phyloP scores from a whole-genome alignment of 2,329 filamentous ascomycete genomes.

The Periconia sp. region DNA sequence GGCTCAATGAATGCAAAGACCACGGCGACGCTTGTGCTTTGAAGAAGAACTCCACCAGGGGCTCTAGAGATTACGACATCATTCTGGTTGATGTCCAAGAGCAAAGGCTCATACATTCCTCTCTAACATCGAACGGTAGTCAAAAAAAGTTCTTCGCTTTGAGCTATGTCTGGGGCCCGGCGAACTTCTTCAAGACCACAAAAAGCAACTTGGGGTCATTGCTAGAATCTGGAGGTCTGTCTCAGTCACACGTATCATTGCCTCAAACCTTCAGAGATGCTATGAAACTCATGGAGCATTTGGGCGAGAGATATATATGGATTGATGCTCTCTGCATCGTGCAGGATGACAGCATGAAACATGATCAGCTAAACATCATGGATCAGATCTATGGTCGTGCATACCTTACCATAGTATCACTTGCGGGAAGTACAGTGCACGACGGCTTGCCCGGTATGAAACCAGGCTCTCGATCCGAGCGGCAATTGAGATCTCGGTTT shows the following conservation, averaged over 20 bases:
- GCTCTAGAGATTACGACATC: background rate
- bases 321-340: constrained; percentile 7
- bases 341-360: constrained; percentile 3
- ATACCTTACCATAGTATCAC: constrained; percentile 1
- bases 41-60: background rate
- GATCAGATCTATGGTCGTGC: constrained; percentile 3
- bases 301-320: constrained; percentile 3
- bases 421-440: background rate
- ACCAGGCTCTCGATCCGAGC: background rate
- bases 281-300: background rate
- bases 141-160: background rate
- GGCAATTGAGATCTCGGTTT: too few species aligned
- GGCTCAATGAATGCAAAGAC: background rate
- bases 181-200: background rate
- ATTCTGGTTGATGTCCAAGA: too few species aligned
- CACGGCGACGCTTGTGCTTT: background rate
- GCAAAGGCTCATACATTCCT: too few species aligned
- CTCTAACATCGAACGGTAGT: too few species aligned
- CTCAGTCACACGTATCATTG: too few species aligned
- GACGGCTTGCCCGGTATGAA: background rate
- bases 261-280: too few species aligned
- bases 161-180: constrained; percentile 3
- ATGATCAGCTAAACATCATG: constrained; percentile 2
- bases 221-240: background rate
- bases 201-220: background rate